Base-by-base conservation (phyloP, 208 protist genomes). In the Wallacemonas sp. region DNA sequence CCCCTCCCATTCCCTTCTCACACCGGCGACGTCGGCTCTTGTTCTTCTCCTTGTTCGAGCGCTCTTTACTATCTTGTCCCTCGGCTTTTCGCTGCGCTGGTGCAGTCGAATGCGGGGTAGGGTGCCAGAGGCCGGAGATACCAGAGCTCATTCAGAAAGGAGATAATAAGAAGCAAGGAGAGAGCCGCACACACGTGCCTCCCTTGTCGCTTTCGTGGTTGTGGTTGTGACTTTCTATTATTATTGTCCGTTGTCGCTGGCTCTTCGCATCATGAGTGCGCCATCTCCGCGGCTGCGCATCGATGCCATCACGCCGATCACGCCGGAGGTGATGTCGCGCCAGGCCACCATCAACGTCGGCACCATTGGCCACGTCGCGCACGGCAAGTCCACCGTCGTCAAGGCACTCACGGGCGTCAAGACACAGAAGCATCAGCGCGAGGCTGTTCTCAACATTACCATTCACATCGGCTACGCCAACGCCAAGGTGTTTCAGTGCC, bases 401-500 rank as follows among this genome's bases (percentile, higher is more conserved):
- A 98, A 98, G 72, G 97, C 99, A 32, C 97, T 99, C 29, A 99
- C 97, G 53, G 98, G 98, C 33, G 98, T 99, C 44, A 95, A 99
- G 89, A 99, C 98, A 48, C 97, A 99, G 58, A 95, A 98, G 74
- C 99, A 99, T 81, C 99, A 99, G 81, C 98, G 93, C 73, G 99
- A 99, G 89, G 89, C 99, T 12, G 96, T 98, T 73, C 89, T 98
- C 68, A 99, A 99, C 89, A 99, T 99, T 78, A 99, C 99, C 24
- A 99, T 99, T 81, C 99, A 99, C 85, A 89, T 99, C 12, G 98
- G 99, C 53, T 99, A 99, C 81, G 99, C 99, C 65, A 99, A 99
- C 74, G 99, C 99, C 21, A 99, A 99, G 89, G 98, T 99, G 70
- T 96, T 91, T 69, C 72, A 91, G 66, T 96, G 87, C 60, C 66